Conservation (phyloP, 78 protist genomes). For the Dictyostelium firmibasis region DNA sequence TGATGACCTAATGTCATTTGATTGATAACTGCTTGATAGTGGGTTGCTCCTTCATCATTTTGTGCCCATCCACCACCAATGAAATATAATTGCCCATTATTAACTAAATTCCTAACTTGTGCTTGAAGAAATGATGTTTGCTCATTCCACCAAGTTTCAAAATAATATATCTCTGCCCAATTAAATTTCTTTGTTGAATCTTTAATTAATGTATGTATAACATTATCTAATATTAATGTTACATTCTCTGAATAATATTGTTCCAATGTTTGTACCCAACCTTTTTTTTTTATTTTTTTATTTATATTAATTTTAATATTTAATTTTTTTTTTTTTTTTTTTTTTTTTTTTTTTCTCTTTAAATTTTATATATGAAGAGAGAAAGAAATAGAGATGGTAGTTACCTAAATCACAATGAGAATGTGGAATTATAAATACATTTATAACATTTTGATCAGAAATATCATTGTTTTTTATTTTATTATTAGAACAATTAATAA, state of each 20-base stretch:
- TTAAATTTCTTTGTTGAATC: slow-evolving; percentile 47
- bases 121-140: slow-evolving; percentile 23
- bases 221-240: slow-evolving; percentile 15
- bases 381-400: no score
- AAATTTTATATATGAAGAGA: no score
- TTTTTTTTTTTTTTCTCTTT: no score
- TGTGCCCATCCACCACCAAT: slow-evolving; percentile 80
- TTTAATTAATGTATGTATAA: neutral
- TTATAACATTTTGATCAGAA: neutral
- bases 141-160: slow-evolving; percentile 57
- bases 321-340: no score
- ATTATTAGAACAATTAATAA: neutral
- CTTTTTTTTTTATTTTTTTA: no score
- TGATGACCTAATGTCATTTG: slow-evolving; percentile 81
- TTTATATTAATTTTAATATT: no score
- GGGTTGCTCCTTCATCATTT: slow-evolving; percentile 75
- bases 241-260: slow-evolving; percentile 59
- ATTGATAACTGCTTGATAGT: slow-evolving; percentile 65
- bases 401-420: slow-evolving; percentile 34
- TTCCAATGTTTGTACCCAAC: slow-evolving; percentile 55
- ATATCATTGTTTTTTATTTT: neutral
- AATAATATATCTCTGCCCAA: slow-evolving; percentile 69
- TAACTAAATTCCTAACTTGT: slow-evolving; percentile 39
- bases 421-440: slow-evolving; percentile 17
- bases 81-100: slow-evolving; percentile 27